Evolutionary conservation across 2,329 filamentous ascomycete genomes (phyloP).

Genomic region (Aspergillus flavus): DNA sequence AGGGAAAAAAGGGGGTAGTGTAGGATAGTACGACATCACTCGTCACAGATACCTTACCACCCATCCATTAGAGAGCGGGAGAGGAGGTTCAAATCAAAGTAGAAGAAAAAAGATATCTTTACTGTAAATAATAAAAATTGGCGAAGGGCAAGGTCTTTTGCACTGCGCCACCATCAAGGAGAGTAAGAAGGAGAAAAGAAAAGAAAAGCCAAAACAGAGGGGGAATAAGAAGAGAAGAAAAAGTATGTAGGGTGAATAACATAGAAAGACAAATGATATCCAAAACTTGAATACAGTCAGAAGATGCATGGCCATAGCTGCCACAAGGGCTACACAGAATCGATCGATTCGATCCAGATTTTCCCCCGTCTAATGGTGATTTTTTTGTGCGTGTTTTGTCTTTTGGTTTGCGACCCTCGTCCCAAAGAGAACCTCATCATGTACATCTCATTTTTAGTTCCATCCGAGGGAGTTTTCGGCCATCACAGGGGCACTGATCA

Average conservation of each 20-base stretch:
- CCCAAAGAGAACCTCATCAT: background rate
- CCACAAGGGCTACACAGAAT: background rate
- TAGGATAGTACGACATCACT: constrained; percentile 23
- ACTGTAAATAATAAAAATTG: constrained; percentile 18
- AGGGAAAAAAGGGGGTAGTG: constrained; percentile 6
- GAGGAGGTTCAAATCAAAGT: constrained; percentile 18
- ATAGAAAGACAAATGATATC: constrained; percentile 20
- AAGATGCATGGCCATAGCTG: constrained; percentile 24
- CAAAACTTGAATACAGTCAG: constrained; percentile 24
- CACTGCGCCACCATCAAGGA: constrained; percentile 24
- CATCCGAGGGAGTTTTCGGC: constrained; percentile 94
- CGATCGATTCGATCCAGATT: background rate
- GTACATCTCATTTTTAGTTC: constrained; percentile 64
- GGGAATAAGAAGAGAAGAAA: constrained; percentile 36
- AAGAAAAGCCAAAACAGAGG: constrained; percentile 32
- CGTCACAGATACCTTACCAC: constrained; percentile 27
- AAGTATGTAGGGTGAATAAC: constrained; percentile 27
- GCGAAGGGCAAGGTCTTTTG: constrained; percentile 13
- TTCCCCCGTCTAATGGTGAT: background rate
- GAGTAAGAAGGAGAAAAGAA: constrained; percentile 20
- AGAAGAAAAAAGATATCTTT: constrained; percentile 15
- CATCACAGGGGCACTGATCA: constrained; percentile 87
- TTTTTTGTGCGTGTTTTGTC: constrained; percentile 12
- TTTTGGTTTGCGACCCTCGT: constrained; percentile 18
- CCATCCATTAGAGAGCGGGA: constrained; percentile 20